Base-by-base conservation (phyloP, 2,329 filamentous ascomycete species). In the Fusarium fracticaudum region DNA sequence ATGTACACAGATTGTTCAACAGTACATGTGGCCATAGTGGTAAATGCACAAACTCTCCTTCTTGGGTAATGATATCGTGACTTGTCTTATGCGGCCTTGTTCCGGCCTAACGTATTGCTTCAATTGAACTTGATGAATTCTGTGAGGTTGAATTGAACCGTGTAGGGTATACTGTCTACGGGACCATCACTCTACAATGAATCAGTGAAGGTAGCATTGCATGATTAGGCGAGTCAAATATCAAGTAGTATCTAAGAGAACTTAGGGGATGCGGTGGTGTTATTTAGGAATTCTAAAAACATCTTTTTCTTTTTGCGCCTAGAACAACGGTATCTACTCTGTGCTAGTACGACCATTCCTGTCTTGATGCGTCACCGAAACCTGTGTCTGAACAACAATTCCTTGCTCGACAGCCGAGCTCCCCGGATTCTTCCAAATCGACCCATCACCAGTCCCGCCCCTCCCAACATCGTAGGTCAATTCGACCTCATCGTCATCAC, bases 401-500 rank as follows among this genome's bases (percentile, higher is more conserved):
- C 66, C 66, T 12, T 54, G 64, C 8, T 69, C 64, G 4, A 37
- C 22, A 33, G 35, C 18, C 3, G 41, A 38, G 1, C 31, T 3
- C 3, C 43, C 43, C 3, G 51, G 67, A 4, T 17, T 47, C 26
- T 35, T 55, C 64, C 48, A 69, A 5, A 29, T 22, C 1, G 33
- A 29, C 9, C 33, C 26, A 4, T 48, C 41, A 2, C 26, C 54
- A 0, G 48, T 24, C 0, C 50, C 64, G 10, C 64, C 64, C 1
- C 48, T 35, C 1, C 64, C 65, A 11, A 69, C 64, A n/a, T 63
- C 50, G 1, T 64, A 69, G 1, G 66, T 69, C 20, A 69, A 6
- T 5, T 69, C 64, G 1, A 69, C 57, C 9, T 69, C 66, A 38
- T 69, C 64, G 29, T 68, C 66, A 1, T 69, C 66, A 26, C 66